These are phyloP conservation scores for Aspergillus olivimuriae DNA, from an alignment of 495 filamentous ascomycete species.

Conservation along the genomic window DNA sequence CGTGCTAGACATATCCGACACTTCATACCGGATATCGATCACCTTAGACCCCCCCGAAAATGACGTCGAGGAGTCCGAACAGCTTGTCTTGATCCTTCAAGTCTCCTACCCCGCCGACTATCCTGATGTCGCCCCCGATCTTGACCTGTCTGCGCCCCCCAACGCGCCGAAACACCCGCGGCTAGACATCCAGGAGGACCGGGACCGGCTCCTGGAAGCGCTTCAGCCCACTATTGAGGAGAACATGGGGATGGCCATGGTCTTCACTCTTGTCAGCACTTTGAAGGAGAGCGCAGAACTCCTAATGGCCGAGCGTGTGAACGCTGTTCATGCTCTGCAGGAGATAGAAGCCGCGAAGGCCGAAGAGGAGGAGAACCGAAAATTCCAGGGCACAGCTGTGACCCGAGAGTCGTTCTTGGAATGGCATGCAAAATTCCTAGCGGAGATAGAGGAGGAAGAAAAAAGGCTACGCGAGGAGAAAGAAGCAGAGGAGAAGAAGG, in stretches of 20 bases:
- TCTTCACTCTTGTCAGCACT: slow-evolving; percentile 81
- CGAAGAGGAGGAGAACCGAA: slow-evolving; percentile 90
- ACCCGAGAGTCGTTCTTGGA: slow-evolving; percentile 74
- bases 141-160: slow-evolving; percentile 66
- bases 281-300: slow-evolving; percentile 84
- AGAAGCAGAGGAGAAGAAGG: slow-evolving; percentile 70
- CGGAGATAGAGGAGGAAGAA: slow-evolving; percentile 69
- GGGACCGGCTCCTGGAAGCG: slow-evolving; percentile 58
- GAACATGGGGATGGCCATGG: slow-evolving; percentile 96
- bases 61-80: slow-evolving; percentile 45
- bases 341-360: slow-evolving; percentile 62
- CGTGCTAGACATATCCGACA: slow-evolving; percentile 70
- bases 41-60: slow-evolving; percentile 64
- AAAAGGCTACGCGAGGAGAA: slow-evolving; percentile 59
- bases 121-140: slow-evolving; percentile 73
- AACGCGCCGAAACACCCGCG: slow-evolving; percentile 61
- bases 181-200: slow-evolving; percentile 62
- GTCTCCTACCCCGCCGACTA: slow-evolving; percentile 83
- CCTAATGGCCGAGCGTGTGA: slow-evolving; percentile 64
- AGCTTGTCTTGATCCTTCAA: slow-evolving; percentile 60
- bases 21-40: slow-evolving; percentile 77
- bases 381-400: slow-evolving; percentile 89
- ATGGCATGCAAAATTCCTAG: slow-evolving; percentile 74
- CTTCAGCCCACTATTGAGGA: slow-evolving; percentile 71
- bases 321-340: slow-evolving; percentile 49